A percentile compares a stretch with the other conserved stretches of the same genome.
Evolutionary conservation across 2,329 filamentous ascomycete genomes (phyloP).

Genomic region (Hypoxylon sp.): DNA sequence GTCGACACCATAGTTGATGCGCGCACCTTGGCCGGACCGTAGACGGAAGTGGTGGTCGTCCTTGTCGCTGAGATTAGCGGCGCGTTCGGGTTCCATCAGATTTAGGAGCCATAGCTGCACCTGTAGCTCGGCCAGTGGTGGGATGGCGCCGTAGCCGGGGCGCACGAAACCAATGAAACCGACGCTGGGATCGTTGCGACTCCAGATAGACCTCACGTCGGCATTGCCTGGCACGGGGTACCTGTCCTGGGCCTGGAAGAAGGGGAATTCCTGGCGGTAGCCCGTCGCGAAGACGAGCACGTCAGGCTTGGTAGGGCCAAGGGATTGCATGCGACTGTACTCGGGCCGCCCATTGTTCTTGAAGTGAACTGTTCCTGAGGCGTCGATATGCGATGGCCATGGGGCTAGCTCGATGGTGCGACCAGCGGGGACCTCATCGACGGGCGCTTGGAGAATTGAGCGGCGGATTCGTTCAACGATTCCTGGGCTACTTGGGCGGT

Average conservation of each 20-base stretch:
- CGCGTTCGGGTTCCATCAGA: slow-evolving; percentile 50
- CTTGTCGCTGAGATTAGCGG: slow-evolving; percentile 26
- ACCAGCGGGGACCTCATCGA: slow-evolving; percentile 58
- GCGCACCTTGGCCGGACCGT: slow-evolving; percentile 54
- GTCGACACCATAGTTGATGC: slow-evolving; percentile 57
- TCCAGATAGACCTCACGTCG: slow-evolving; percentile 67
- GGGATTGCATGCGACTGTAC: slow-evolving; percentile 44
- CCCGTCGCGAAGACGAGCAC: slow-evolving; percentile 64
- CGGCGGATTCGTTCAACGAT: slow-evolving; percentile 55
- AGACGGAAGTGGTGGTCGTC: slow-evolving; percentile 60
- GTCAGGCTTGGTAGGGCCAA: slow-evolving; percentile 53
- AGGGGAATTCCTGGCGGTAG: slow-evolving; percentile 60
- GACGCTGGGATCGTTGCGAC: slow-evolving; percentile 55
- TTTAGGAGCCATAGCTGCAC: slow-evolving; percentile 62
- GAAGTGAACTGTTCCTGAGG: slow-evolving; percentile 57
- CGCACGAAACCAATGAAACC: slow-evolving; percentile 65
- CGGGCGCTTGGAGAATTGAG: slow-evolving; percentile 48
- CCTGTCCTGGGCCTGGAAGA: slow-evolving; percentile 57
- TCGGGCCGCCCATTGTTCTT: slow-evolving; percentile 50
- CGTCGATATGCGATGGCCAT: slow-evolving; percentile 59
- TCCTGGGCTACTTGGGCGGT: slow-evolving; percentile 51
- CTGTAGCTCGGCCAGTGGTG: slow-evolving; percentile 64
- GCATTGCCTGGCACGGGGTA: slow-evolving; percentile 55
- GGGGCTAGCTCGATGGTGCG: slow-evolving; percentile 61
- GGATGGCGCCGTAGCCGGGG: slow-evolving; percentile 61